These are phyloP conservation scores for Euphorbia lathyris DNA, from an alignment of 345 rosid genomes.

Conservation along the genomic window DNA sequence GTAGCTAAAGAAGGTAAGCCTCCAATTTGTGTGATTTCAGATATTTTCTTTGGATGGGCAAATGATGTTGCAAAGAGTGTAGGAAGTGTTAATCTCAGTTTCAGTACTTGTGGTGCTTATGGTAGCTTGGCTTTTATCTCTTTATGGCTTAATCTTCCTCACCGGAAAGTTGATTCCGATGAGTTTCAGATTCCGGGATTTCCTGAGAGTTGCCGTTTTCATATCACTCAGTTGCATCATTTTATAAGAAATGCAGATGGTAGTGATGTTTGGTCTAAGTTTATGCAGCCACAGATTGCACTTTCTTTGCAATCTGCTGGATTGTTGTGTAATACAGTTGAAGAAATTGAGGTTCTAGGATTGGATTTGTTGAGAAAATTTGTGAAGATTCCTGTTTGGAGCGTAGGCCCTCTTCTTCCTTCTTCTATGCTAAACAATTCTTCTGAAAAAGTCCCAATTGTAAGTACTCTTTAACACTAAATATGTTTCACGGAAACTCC, in stretches of 20 bases:
- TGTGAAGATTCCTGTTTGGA: conserved; percentile 37
- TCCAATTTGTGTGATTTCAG: conserved; percentile 44
- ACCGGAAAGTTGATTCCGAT: conserved; percentile 21
- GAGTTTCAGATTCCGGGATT: conserved; percentile 44
- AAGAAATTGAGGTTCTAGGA: conserved; percentile 38
- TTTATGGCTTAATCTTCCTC: conserved; percentile 49
- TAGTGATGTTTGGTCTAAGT: conserved; percentile 42
- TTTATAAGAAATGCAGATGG: conserved; percentile 37
- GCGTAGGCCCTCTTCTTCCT: conserved; percentile 46
- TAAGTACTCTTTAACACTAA: no score
- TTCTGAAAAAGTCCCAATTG: not conserved
- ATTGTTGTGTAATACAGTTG: conserved; percentile 40
- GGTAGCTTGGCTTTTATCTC: conserved; percentile 38
- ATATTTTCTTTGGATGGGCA: conserved; percentile 42
- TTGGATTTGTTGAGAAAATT: conserved; percentile 30
- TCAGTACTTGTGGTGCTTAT: conserved; percentile 41
- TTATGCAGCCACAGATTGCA: conserved; percentile 32
- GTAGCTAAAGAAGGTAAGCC: conserved; percentile 24
- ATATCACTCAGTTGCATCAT: conserved; percentile 33
- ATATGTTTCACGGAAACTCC: no score
- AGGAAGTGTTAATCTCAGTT: conserved; percentile 28
- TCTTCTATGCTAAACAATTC: conserved; percentile 15
- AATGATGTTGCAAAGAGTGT: conserved; percentile 29
- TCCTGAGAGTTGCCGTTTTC: conserved; percentile 39
- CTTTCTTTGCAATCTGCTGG: conserved; percentile 29